phyloP scores from a whole-genome alignment of 306 rosid genomes.

The Vigna radiata region DNA sequence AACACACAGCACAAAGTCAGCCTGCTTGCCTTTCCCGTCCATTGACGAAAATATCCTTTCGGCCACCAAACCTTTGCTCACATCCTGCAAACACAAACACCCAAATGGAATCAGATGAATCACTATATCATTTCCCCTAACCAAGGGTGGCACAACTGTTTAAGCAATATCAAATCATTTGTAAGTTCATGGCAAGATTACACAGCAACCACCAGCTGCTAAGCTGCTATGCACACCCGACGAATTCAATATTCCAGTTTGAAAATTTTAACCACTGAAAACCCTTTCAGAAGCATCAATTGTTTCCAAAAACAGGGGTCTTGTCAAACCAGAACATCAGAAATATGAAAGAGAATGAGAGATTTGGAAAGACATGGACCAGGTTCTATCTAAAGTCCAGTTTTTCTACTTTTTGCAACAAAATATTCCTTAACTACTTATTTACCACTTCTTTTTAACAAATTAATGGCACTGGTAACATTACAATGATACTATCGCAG shows the following conservation, averaged over 20 bases:
- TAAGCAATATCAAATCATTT: constrained; percentile 14
- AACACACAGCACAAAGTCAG: constrained; percentile 82
- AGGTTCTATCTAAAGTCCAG: not conserved
- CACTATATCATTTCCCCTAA: constrained; percentile 1
- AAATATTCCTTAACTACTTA: not conserved
- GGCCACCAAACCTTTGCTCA: constrained; percentile 75
- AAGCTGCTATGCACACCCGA: not conserved
- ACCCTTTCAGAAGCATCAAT: not conserved
- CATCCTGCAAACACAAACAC: constrained; percentile 60
- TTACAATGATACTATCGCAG: not conserved
- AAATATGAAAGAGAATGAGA: constrained; percentile 28
- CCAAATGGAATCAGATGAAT: constrained; percentile 17
- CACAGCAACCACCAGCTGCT: constrained; percentile 6
- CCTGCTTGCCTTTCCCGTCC: constrained; percentile 64
- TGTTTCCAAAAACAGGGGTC: constrained; percentile 13
- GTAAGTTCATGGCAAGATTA: not conserved
- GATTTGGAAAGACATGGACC: constrained; percentile 13
- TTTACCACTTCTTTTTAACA: not conserved
- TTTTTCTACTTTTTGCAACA: too few species aligned
- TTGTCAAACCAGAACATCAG: constrained; percentile 15
- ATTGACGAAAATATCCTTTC: constrained; percentile 74
- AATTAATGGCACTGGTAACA: constrained; percentile 6
- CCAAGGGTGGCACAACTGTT: not conserved
- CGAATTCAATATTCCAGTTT: not conserved
- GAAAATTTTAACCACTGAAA: constrained; percentile 7